Evolutionary conservation across 2,329 filamentous ascomycete genomes (phyloP), one percentile per base, ranked within the genome.

Genomic region (Rutstroemia sp.): DNA sequence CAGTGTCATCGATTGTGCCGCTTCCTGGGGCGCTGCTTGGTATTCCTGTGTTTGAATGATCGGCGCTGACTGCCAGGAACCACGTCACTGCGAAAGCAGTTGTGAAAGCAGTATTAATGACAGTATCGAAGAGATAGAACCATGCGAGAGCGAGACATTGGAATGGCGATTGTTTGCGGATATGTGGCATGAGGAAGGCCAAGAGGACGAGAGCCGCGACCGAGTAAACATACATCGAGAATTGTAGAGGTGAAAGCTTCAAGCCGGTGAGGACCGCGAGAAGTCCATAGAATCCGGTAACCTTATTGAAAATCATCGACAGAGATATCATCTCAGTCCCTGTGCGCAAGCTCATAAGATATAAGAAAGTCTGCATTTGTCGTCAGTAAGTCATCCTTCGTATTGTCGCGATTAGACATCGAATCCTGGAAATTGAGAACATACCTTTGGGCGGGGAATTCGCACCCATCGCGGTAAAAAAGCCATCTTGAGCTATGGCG

Each of bases 161-260:
- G 56, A 96, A 82, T 1, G 90, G 88, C 30, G 81, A 85, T 67
- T 89, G 87, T 65, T 82, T 80, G 61, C 88, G 86, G 69, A 96
- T 89, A 69, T 94, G 87, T 49, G 88, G 88, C 66, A 88, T 80
- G 48, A 95, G 84, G 65, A 83, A 80, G 51, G 81, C 77, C 63
- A 89, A 80, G 47, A 87, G 73, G 61, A 79, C 76, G 61, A 96
- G 82, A 27, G 88, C 80, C 60, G 82, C 65, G 59, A 94, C 79
- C 25, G 88, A 94, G 78, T 95, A 95, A 49, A 95, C 79, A 77
- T 96, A 96, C 79, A 95, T 94, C 57, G 87, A 88, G 57, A 96
- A 80, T 72, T 96, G 92, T 23, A 94, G 80, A 30, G 84, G 78
- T 54, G 89, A 92, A 60, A 96, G 83, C 64, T 86, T 78, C 72